Base-by-base conservation (phyloP, 169 alveolate genomes). In the Plasmodium relictum region DNA sequence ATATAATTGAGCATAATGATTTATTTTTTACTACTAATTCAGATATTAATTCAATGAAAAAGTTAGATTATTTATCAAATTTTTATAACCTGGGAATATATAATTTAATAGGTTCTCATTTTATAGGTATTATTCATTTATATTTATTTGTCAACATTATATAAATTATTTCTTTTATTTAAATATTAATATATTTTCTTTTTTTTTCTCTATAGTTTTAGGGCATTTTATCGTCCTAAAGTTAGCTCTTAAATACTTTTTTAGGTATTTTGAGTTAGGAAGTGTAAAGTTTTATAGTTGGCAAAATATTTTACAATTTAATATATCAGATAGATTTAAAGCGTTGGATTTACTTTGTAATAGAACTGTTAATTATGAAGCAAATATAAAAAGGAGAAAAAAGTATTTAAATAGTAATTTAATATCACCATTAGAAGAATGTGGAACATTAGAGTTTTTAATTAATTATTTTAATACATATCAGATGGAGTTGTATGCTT, bases 311-410 rank as follows among this genome's bases (percentile, higher is more conserved):
- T 58, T 78, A 18, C 66, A 24, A n/a, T 63, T 62, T 54, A 78
- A 48, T 24, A 68, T 22, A 7, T 44, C 69, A 4, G 89, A 78
- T 24, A 63, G 89, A 20, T 78, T 48, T 69, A 78, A 78, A 42
- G 89, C 41, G 14, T 9, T 78, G 37, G 89, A 78, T 50, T 54
- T 78, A 9, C 48, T 63, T 9, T 78, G 89, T 65, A 70, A 78
- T 59, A 70, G 65, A 45, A n/a, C 59, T 44, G 16, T 20, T 20
- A 1, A 2, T 22, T 48, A 41, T 56, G 76, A 42, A 63, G 69
- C 59, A n/a, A 10, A 62, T 6, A 65, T 63, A 18, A 78, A 78
- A 56, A 78, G 76, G 37, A 78, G 70, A 65, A 52, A 61, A 63
- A 66, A 16, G 8, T 63, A 63, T 22, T 31, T 63, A 65, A 78